Evolutionary conservation across 2,329 filamentous ascomycete genomes (phyloP), one percentile per base, ranked within the genome.

Genomic region (Dactylella cylindrospora): DNA sequence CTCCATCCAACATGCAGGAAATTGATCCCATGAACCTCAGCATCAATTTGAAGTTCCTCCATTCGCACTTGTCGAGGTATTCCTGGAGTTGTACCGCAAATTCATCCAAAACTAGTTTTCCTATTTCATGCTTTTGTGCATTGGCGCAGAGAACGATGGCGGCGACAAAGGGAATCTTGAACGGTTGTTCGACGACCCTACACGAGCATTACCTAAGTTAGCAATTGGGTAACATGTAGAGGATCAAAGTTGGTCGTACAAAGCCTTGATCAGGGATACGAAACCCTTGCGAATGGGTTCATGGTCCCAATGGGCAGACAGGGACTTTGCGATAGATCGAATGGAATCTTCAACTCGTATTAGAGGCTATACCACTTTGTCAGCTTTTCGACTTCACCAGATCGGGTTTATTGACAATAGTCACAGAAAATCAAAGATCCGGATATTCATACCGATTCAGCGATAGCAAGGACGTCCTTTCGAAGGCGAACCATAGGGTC

Each of bases 141-240:
- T 97, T 96, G 66, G 84, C 80, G 53, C 89, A 80, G 55, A 95
- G 79, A 35, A 94, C 80, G 10, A 91, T 84, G 15, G 87, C 88
- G 7, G 90, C 90, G 29, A 95, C 80, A 71, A 96, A 97, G 0
- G 93, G 91, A n/a, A 90, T 94, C 78, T 97, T 97, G 73, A 98
- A 85, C 1, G 93, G 93, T 75, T 98, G 93, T 75, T 98, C 93
- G 28, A 88, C 72, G 35, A 86, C 79, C 66, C 80, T 83, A 59
- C 8, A 17, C 8, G n/a, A 22, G 25, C 31, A 29, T 61, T 47
- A 52, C 46, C 19, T 59, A 5, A 8, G 22, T 69, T 60, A 69
- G 67, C 67, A 22, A 62, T 47, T 29, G 6, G 50, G 28, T 26
- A 33, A 23, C 10, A 45, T 32, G 36, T 55, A 49, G 43, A 57